These are phyloP conservation scores for Paramyrothecium sp. DNA, from an alignment of 2,329 filamentous ascomycete genomes.

Conservation along the genomic window DNA sequence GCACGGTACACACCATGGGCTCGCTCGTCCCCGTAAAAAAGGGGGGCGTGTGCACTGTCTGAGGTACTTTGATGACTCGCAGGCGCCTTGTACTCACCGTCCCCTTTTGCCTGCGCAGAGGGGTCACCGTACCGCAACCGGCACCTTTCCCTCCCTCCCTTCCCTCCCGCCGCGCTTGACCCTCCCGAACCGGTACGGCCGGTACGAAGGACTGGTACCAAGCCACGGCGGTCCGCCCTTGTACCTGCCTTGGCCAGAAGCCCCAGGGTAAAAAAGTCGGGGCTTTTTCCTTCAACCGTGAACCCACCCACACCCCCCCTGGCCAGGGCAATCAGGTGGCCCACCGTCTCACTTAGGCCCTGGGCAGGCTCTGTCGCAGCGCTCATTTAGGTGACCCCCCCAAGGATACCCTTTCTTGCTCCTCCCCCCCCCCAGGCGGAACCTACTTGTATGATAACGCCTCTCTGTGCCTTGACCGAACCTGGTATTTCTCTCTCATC, in stretches of 20 bases:
- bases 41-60: not conserved
- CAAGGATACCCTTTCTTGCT: not conserved
- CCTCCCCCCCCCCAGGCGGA: not conserved
- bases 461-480: not conserved
- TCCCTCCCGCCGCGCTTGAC: too few relatives aligned
- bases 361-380: not conserved
- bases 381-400: conserved; percentile 12
- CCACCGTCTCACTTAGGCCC: conserved; percentile 4
- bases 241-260: not conserved
- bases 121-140: not conserved
- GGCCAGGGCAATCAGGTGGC: conserved; percentile 8
- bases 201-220: too few relatives aligned
- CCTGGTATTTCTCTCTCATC: not conserved
- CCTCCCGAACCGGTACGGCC: too few relatives aligned
- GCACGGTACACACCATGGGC: too few relatives aligned
- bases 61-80: too few relatives aligned
- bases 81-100: not conserved
- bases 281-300: not conserved
- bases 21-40: not conserved
- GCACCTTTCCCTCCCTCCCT: not conserved
- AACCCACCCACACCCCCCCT: not conserved
- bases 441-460: not conserved
- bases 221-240: too few relatives aligned
- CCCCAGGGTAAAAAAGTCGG: not conserved
- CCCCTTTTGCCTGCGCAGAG: not conserved